Conservation (phyloP, 257 asterid genomes). For the Nicotiana obtusifolia region DNA sequence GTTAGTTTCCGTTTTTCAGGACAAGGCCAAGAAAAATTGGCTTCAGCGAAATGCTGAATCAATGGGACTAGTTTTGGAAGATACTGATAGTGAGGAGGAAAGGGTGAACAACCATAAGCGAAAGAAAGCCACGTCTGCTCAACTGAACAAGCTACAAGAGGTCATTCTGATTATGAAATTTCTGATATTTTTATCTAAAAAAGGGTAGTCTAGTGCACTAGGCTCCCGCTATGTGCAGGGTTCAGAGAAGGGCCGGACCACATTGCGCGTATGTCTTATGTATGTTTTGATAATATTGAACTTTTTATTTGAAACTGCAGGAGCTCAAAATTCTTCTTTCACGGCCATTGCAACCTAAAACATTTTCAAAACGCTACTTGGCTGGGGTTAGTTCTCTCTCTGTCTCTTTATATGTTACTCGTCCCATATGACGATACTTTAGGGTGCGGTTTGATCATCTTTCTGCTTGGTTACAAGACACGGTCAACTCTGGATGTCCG, state of each 20-base stretch:
- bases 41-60: slow-evolving; percentile 77
- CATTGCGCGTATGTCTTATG: not conserved
- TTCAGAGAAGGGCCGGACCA: not conserved
- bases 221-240: not conserved
- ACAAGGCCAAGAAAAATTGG: slow-evolving; percentile 82
- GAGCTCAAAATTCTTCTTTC: slow-evolving; percentile 68
- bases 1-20: slow-evolving; percentile 36
- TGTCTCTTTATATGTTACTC: not conserved
- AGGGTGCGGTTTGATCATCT: not conserved
- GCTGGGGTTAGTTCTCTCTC: slow-evolving; percentile 69
- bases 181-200: not conserved
- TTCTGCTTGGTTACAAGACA: not conserved
- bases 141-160: slow-evolving; percentile 70
- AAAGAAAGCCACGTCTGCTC: slow-evolving; percentile 59
- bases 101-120: slow-evolving; percentile 57
- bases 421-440: not conserved
- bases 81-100: slow-evolving; percentile 86
- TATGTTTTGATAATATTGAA: not conserved
- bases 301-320: slow-evolving; percentile 40
- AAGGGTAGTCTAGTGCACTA: not conserved
- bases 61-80: slow-evolving; percentile 69
- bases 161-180: slow-evolving; percentile 20
- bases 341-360: slow-evolving; percentile 73
- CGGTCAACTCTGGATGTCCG: not conserved
- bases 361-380: slow-evolving; percentile 73